These are phyloP conservation scores for Coemansia sp. DNA, from an alignment of 192 early-diverging fungal genomes.

Conservation along the genomic window DNA sequence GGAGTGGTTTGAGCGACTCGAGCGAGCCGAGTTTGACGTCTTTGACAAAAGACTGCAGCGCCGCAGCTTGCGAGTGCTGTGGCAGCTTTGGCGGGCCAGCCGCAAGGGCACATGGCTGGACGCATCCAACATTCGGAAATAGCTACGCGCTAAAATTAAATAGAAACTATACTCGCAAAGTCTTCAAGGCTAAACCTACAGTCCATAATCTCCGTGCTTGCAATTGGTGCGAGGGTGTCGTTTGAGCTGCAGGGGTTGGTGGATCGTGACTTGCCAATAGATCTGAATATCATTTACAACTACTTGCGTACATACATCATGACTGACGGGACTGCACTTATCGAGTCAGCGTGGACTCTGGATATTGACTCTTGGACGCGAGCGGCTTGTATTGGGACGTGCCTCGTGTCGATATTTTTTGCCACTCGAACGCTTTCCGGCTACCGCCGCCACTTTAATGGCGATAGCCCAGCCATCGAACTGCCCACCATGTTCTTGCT, in stretches of 20 bases:
- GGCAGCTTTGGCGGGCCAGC: constrained; percentile 43
- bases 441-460: constrained; percentile 30
- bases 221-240: not conserved
- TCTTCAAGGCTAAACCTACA: not conserved
- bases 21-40: constrained; percentile 79
- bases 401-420: constrained; percentile 21
- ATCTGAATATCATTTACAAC: not conserved
- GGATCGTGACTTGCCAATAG: not conserved
- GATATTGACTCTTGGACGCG: constrained; percentile 16
- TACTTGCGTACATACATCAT: not conserved
- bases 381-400: constrained; percentile 7
- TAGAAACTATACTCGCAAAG: not conserved
- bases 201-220: constrained; percentile 9
- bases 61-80: constrained; percentile 47
- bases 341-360: not conserved
- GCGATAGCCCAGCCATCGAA: constrained; percentile 21
- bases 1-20: constrained; percentile 74
- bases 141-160: not conserved
- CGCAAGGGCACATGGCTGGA: constrained; percentile 46
- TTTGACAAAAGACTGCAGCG: constrained; percentile 72
- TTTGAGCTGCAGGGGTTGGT: not conserved
- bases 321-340: not conserved
- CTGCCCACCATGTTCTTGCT: constrained; percentile 38
- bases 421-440: constrained; percentile 7
- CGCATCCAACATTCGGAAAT: constrained; percentile 20